Base-by-base conservation (phyloP, 352 stramenopile species). In the Globisporangium camurandrum region DNA sequence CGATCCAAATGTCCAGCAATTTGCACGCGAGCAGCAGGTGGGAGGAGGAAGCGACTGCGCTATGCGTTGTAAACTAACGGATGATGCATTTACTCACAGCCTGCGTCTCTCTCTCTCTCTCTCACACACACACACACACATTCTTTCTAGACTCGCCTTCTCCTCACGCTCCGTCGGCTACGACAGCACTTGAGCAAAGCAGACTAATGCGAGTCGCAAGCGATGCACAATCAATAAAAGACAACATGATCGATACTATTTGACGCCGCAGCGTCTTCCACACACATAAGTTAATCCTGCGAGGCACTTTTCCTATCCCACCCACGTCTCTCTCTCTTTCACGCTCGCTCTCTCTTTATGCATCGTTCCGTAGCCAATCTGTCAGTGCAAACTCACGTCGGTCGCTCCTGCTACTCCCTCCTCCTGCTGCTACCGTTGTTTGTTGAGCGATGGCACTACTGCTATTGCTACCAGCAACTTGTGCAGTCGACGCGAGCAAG, bases 341-440 rank as follows among this genome's bases (percentile, higher is more conserved):
- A 24, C 31, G 16, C 19, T 31, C 11, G 10, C 28, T 20, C 33
- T 34, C 34, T 14, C n/a, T 39, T 47, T 28, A 55, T 19, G 49
- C 45, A 8, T 56, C 71, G 54, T 84, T 80, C 43, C 64, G 66
- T 49, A 89, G 61, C 78, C 78, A 89, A 40, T 66, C 82, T 14
- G 73, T 87, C 30, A 89, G 61, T 9, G 67, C 66, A 51, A 77
- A 86, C 44, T 83, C 71, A 26, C 67, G 66, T 22, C 69, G 73
- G 38, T 77, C 71, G 27, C 37, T 56, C 61, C 40, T 66, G n/a
- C n/a, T n/a, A n/a, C n/a, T n/a, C n/a, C n/a, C n/a, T n/a, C n/a
- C n/a, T n/a, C n/a, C n/a, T n/a, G n/a, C n/a, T n/a, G n/a, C n/a
- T n/a, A n/a, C n/a, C n/a, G n/a, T n/a, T n/a, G n/a, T n/a, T n/a